Base-by-base conservation (phyloP, 83 land plant species). In the Picea mariana region DNA sequence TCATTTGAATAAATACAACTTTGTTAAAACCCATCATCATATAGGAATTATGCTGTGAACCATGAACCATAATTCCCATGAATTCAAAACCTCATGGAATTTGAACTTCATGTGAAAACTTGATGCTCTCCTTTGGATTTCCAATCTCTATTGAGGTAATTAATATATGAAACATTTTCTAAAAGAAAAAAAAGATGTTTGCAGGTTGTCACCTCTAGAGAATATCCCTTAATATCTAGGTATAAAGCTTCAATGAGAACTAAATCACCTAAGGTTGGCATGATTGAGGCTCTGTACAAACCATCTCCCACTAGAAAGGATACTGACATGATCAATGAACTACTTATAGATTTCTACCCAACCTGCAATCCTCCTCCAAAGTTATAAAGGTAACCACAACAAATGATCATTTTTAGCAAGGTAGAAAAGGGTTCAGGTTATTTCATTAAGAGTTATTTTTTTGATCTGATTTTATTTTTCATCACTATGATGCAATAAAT, bases 181-280 rank as follows among this genome's bases (percentile, higher is more conserved):
- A n/a, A n/a, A n/a, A n/a, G n/a, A n/a, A 27, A 67, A 21, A 16
- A 15, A 59, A 75, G 55, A 17, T 55, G 4, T 77, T n/a, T 20
- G 21, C 78, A 94, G 98, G 95, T 93, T 31, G 98, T 95, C 6
- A 91, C 91, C 72, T 93, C 98, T 8, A 83, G 92, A 66, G 89
- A 94, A 23, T 97, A 98, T 98, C 99, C 99, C 0, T 44, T 78
- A n/a, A 94, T 95, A 38, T 95, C 98, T 12, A 88, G 83, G 2
- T 97, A 95, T 81, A 79, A 96, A n/a, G 95, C 95, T 9, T 82
- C 93, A 11, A 93, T 90, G 44, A 84, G 92, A 16, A 87, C 97
- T 0, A 97, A 95, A 67, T 87, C 98, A 1, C 88, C 95, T 0
- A 95, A 94, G 55, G 83, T 84, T 78, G 98, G 95, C 76, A 94